Base-by-base conservation (phyloP, 352 stramenopile species). In the Aphanomyces euteiches region DNA sequence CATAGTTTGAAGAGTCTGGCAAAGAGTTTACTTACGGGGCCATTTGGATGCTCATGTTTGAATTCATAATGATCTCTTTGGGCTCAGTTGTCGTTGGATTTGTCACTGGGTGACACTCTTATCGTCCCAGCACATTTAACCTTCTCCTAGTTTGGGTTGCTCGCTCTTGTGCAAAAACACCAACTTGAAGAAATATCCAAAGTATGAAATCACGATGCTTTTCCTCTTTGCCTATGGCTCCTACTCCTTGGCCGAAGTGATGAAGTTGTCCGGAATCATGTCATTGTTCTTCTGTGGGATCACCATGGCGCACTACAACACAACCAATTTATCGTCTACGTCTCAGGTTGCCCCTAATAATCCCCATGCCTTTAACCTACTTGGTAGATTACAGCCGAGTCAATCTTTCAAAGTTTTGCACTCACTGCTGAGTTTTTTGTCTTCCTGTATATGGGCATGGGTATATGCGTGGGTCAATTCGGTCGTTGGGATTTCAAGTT, bases 361-460 rank as follows among this genome's bases (percentile, higher is more conserved):
- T 28, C 28, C 28, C 28, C 28, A 28, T 28, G 2, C 28, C 28
- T 28, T 28, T 28, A 28, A 39, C 5, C 21, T 4, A 4, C 60
- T 21, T 77, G 76, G 19, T 78, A 94, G 74, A 79, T 91, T 8
- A 89, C 87, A 41, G 78, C 83, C 13, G 82, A 95, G 74, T 89
- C 93, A 73, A 95, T 96, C 45, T 97, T 97, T 77, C 81, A 88
- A 2, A 90, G 84, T 13, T 75, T 97, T 47, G 85, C 86, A 1
- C 83, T 78, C 12, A 78, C 90, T 0, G 84, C 83, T 5, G 90
- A 97, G 70, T 95, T 85, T 34, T 85, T 95, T 54, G 89, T 97
- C 4, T 97, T 95, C 76, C 50, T 96, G 1, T 97, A 97, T 75
- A 96, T 97, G 88, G 90, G 90, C 13, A 89, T 96, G 85, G 78